Evolutionary conservation across 225 moss, liverwort and hornwort species (phyloP), one percentile per base, ranked within the genome.

Genomic region (Bryoerythrophyllum caledonicum): DNA sequence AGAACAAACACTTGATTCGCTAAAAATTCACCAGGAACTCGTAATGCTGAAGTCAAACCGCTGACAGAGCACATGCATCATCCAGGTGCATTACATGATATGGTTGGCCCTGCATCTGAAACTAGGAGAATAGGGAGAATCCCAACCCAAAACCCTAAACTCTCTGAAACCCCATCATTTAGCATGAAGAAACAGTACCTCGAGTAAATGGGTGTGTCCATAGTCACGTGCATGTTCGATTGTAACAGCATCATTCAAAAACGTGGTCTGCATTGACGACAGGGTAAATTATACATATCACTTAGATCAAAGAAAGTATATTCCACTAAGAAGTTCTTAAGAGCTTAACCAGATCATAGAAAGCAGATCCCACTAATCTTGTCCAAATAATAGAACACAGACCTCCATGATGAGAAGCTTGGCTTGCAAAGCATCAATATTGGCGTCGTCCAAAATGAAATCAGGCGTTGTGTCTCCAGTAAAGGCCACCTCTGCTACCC

Each of bases 381-480:
- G 32, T 35, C 38, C 61, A 74, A 57, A 51, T 13, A 10, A 53
- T 35, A 43, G 67, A 68, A 75, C 62, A 30, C 69, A 30, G 19
- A 94, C 96, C 86, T 97, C 94, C 96, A 97, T 92, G 27, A 94
- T 91, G 16, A 97, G 92, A 72, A 97, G 75, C 77, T 94, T 94
- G 57, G 96, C 96, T 68, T 87, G 91, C 62, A 97, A 74, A 60
- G 83, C 92, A 81, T 97, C 96, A 73, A 37, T 66, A 61, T 97
- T 97, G 49, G 83, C 90, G 60, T 88, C 83, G 55, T 97, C 90
- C 68, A 90, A 72, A 4, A 97, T 87, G 60, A 97, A 97, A 70
- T 97, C 96, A 34, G 89, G 78, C 60, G 92, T 97, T 23, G 96
- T 97, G 71, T 97, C 94, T 71, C 94, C 92, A 27, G 92, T 97